These are phyloP conservation scores for Magnolia changhungtana DNA, from an alignment of 164 flowering plant species.

Conservation along the genomic window DNA sequence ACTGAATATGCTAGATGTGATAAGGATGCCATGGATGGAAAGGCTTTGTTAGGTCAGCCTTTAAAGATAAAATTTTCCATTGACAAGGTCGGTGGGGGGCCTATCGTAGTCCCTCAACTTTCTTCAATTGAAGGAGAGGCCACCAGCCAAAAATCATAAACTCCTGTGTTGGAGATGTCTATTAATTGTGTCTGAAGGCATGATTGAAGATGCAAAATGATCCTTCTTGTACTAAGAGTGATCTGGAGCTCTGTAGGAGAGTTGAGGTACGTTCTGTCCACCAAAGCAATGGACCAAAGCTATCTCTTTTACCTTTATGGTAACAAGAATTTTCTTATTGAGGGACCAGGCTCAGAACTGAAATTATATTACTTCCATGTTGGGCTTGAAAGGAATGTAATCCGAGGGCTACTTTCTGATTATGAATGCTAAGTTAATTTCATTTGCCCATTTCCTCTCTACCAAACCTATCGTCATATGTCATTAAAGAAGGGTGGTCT, in stretches of 20 bases:
- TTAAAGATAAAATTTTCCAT: slow-evolving; percentile 69
- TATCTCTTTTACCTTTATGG: not conserved
- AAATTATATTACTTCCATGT: no score
- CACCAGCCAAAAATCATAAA: not conserved
- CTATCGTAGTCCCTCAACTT: slow-evolving; percentile 75
- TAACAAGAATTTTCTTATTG: no score
- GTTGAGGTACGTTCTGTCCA: not conserved
- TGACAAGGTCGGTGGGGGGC: slow-evolving; percentile 75
- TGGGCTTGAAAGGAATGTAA: no score
- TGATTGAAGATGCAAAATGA: not conserved
- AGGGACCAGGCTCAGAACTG: no score
- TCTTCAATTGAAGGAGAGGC: slow-evolving; percentile 13
- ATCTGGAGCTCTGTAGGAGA: not conserved
- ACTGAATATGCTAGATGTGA: slow-evolving; percentile 58
- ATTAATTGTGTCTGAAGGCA: not conserved
- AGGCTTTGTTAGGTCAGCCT: slow-evolving; percentile 82
- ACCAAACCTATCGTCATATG: no score
- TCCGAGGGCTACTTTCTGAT: no score
- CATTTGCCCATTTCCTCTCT: no score
- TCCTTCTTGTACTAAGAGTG: not conserved
- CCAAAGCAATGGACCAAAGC: not conserved
- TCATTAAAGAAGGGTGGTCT: no score
- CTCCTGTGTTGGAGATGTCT: not conserved
- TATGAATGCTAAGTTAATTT: no score
- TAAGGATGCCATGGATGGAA: slow-evolving; percentile 90